These are phyloP conservation scores for Galerina marginata DNA, from an alignment of 768 basidiomycete species.

Conservation along the genomic window DNA sequence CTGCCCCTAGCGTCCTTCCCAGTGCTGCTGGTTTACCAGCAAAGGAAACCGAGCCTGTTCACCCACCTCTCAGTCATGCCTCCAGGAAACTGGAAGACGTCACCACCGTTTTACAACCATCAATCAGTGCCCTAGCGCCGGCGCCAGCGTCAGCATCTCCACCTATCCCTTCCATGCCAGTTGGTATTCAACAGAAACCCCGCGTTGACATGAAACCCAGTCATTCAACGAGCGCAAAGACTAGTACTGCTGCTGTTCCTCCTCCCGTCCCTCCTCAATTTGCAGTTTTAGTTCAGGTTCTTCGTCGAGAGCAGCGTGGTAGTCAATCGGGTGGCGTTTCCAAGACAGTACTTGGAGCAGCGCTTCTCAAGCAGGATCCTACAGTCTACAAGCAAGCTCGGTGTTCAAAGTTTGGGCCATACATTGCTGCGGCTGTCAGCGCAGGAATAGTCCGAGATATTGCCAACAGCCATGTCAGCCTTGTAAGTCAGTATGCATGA, in stretches of 20 bases:
- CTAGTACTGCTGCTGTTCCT: neutral
- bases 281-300: neutral
- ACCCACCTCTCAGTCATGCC: too few relatives aligned
- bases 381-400: neutral
- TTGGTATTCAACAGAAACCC: too few relatives aligned
- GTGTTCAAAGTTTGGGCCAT: slow-evolving; percentile 2
- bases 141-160: neutral
- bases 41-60: too few relatives aligned
- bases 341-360: neutral
- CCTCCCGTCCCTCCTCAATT: neutral
- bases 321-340: neutral
- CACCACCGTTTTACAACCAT: neutral
- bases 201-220: too few relatives aligned
- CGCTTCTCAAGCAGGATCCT: neutral
- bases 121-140: neutral
- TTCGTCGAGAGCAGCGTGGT: slow-evolving; percentile 6
- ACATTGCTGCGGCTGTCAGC: slow-evolving; percentile 5
- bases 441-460: slow-evolving; percentile 8
- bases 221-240: too few relatives aligned
- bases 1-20: too few relatives aligned
- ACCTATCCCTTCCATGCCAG: too few relatives aligned
- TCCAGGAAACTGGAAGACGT: too few relatives aligned
- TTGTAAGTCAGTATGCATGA: too few relatives aligned
- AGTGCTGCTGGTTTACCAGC: too few relatives aligned
- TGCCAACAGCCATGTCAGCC: neutral